Evolutionary conservation across 1,139 yeast genomes (phyloP), one percentile per base, ranked within the genome.

Genomic region (Kodamaea suecica): DNA sequence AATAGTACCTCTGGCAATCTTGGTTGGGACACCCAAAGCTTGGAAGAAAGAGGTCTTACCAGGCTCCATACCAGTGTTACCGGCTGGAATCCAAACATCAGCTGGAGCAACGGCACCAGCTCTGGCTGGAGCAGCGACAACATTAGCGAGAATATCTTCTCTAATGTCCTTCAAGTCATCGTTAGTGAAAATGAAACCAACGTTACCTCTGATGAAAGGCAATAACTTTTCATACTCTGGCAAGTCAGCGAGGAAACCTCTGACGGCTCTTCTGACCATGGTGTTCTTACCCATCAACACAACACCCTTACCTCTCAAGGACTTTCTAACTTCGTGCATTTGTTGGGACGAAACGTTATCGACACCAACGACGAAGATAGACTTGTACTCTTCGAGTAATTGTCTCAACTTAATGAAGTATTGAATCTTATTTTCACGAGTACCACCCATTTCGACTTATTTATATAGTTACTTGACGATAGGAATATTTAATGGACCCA

Each of bases 11-110:
- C 99, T 90, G 75, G 96, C 94, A 88, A 92, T 92, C 94, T 92
- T 92, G 86, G 99, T 92, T 81, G 98, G 98, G 65, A 92, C 97
- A 86, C 97, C 97, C 64, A 92, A 84, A 68, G 99, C 98, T 83
- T 92, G 99, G 97, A 92, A 92, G 95, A 92, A 92, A 68, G 98
- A 92, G 65, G 99, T 92, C 88, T 92, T 92, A 83, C 97, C 97
- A 73, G 99, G 99, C 78, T 92, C 98, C 96, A 94, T 90, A 84
- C 98, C 97, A 59, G 99, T 92, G 96, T 92, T 94, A 75, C 95
- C 95, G 59, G 97, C 97, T 70, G 95, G 95, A 59, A 92, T 84
- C 83, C 81, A 86, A 63, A 92, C 97, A 64, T 90, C 97, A 68
- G 71, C 82, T 71, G 97, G 98, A 62, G 99, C 97, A 66, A 88